Conservation (phyloP, 148 eudicot genomes). For the Silene uniflora region DNA sequence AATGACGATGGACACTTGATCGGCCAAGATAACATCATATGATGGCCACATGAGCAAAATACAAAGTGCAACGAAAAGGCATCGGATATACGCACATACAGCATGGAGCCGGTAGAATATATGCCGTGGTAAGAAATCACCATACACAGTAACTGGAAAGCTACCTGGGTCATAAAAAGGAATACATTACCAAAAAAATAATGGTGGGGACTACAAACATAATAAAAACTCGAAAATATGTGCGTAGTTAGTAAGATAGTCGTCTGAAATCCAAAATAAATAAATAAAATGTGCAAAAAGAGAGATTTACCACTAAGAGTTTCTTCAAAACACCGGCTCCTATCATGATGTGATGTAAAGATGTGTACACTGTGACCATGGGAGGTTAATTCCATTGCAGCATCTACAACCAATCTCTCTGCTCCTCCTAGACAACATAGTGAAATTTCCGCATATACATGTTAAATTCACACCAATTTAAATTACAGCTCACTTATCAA, state of each 20-base stretch:
- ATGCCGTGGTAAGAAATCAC: slow-evolving; percentile 84
- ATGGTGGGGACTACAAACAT: background rate
- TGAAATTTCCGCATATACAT: background rate
- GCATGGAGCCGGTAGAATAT: slow-evolving; percentile 84
- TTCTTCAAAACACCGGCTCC: slow-evolving; percentile 83
- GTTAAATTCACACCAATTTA: background rate
- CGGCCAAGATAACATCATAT: slow-evolving; percentile 77
- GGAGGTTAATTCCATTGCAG: slow-evolving; percentile 79
- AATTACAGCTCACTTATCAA: background rate
- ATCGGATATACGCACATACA: slow-evolving; percentile 89
- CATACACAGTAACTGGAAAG: slow-evolving; percentile 84
- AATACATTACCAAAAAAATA: background rate
- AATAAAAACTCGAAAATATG: background rate
- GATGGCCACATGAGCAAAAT: slow-evolving; percentile 75
- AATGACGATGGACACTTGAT: slow-evolving; percentile 85
- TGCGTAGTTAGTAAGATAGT: background rate
- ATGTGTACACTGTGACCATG: slow-evolving; percentile 78
- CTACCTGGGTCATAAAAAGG: slow-evolving; percentile 40
- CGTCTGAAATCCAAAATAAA: background rate
- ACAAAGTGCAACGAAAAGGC: slow-evolving; percentile 81
- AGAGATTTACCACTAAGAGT: slow-evolving; percentile 57
- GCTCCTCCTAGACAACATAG: slow-evolving; percentile 68
- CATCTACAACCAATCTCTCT: slow-evolving; percentile 94
- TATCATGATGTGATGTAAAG: slow-evolving; percentile 89
- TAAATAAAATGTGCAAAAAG: background rate